Conservation (phyloP, 768 basidiomycete genomes). For the Ephemerocybe angulata region DNA sequence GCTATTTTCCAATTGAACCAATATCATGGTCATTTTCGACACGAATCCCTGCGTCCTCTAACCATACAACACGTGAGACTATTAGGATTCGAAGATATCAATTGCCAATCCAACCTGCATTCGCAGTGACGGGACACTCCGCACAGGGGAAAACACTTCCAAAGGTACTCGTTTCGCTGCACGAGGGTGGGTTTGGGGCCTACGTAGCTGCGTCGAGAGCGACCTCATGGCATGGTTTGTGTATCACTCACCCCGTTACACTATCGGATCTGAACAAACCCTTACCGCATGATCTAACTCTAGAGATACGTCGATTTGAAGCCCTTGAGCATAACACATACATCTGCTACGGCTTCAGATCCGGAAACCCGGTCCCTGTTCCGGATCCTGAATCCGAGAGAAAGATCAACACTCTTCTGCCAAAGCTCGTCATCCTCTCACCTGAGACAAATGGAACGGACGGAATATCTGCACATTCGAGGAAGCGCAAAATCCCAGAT, state of each 20-base stretch:
- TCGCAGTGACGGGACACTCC: conserved; percentile 29
- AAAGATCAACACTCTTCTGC: not conserved
- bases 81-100: conserved; percentile 14
- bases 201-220: conserved; percentile 30
- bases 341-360: not conserved
- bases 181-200: conserved; percentile 20
- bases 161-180: conserved; percentile 17
- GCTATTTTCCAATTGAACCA: conserved; percentile 16
- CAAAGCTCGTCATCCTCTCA: too few species aligned
- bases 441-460: too few species aligned
- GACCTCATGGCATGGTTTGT: conserved; percentile 15
- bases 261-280: not conserved
- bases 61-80: not conserved
- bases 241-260: not conserved
- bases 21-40: conserved; percentile 7
- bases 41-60: not conserved
- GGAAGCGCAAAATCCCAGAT: too few species aligned
- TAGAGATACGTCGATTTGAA: not conserved
- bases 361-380: not conserved
- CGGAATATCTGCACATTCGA: too few species aligned
- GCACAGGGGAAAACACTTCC: conserved; percentile 28
- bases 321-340: not conserved
- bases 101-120: conserved; percentile 23
- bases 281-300: not conserved
- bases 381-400: not conserved